phyloP scores from a whole-genome alignment of 2,329 filamentous ascomycete species.

The Parafenestella ontariensis region DNA sequence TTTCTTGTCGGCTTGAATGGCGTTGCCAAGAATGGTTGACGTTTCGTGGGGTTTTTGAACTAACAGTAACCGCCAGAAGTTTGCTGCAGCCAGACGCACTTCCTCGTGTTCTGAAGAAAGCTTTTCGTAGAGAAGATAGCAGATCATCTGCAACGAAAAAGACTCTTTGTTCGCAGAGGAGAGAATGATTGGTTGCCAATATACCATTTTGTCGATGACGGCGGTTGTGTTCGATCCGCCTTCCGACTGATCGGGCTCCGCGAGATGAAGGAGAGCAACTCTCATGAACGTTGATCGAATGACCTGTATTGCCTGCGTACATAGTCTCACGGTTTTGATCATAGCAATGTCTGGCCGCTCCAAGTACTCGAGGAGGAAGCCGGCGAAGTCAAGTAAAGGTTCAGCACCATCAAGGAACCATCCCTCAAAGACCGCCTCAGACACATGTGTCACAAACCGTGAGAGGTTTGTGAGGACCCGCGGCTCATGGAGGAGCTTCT shows the following conservation, averaged over 20 bases:
- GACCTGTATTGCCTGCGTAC: slow-evolving; percentile 78
- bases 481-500: slow-evolving; percentile 78
- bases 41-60: slow-evolving; percentile 92
- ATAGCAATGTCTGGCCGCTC: slow-evolving; percentile 81
- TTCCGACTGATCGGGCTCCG: slow-evolving; percentile 76
- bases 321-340: slow-evolving; percentile 89
- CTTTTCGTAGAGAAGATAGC: slow-evolving; percentile 91
- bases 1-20: slow-evolving; percentile 72
- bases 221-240: slow-evolving; percentile 68
- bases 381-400: slow-evolving; percentile 82
- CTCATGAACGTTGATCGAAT: slow-evolving; percentile 81
- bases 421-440: slow-evolving; percentile 91
- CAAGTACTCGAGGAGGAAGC: slow-evolving; percentile 84
- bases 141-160: slow-evolving; percentile 84
- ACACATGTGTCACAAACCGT: slow-evolving; percentile 79
- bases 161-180: slow-evolving; percentile 78
- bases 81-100: slow-evolving; percentile 78
- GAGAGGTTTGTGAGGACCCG: slow-evolving; percentile 86
- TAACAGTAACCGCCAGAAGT: slow-evolving; percentile 88
- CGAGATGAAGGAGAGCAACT: slow-evolving; percentile 79
- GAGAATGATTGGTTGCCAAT: slow-evolving; percentile 94
- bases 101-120: slow-evolving; percentile 73
- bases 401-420: slow-evolving; percentile 94
- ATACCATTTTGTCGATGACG: slow-evolving; percentile 85
- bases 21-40: slow-evolving; percentile 73